Evolutionary conservation across 1,284 basidiomycete species (phyloP).

Genomic region (Puccinia brachypodii): DNA sequence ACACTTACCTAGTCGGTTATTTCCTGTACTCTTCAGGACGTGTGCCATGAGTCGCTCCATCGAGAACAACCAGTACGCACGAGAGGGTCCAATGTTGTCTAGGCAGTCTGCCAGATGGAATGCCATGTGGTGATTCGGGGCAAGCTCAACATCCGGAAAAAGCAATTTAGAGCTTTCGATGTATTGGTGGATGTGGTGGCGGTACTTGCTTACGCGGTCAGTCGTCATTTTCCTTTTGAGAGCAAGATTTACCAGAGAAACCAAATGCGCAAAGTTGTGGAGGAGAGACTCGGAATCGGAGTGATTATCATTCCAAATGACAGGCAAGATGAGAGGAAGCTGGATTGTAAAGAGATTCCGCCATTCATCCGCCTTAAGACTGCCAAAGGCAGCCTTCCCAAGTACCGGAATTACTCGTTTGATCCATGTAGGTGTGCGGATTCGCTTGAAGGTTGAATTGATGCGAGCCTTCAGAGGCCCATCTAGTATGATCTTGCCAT

Average conservation of each 20-base stretch:
- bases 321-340: slow-evolving; percentile 27
- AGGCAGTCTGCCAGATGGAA: slow-evolving; percentile 28
- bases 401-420: slow-evolving; percentile 16
- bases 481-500: slow-evolving; percentile 3
- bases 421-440: slow-evolving; percentile 30
- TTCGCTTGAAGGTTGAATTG: not conserved
- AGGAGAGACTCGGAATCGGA: not conserved
- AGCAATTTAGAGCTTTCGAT: not conserved
- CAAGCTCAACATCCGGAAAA: slow-evolving; percentile 5
- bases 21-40: slow-evolving; percentile 8
- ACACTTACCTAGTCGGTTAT: slow-evolving; percentile 19
- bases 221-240: slow-evolving; percentile 13
- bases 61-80: slow-evolving; percentile 35
- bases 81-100: slow-evolving; percentile 16
- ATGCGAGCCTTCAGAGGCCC: not conserved
- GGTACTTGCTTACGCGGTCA: not conserved
- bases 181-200: not conserved
- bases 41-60: slow-evolving; percentile 33
- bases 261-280: slow-evolving; percentile 31
- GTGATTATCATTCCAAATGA: not conserved
- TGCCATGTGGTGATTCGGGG: slow-evolving; percentile 42
- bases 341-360: slow-evolving; percentile 33
- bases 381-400: slow-evolving; percentile 31
- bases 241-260: slow-evolving; percentile 25
- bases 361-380: slow-evolving; percentile 49